Evolutionary conservation across 2,329 filamentous ascomycete species (phyloP), one percentile per base, ranked within the genome.

Genomic region (Diaporthe sp.): DNA sequence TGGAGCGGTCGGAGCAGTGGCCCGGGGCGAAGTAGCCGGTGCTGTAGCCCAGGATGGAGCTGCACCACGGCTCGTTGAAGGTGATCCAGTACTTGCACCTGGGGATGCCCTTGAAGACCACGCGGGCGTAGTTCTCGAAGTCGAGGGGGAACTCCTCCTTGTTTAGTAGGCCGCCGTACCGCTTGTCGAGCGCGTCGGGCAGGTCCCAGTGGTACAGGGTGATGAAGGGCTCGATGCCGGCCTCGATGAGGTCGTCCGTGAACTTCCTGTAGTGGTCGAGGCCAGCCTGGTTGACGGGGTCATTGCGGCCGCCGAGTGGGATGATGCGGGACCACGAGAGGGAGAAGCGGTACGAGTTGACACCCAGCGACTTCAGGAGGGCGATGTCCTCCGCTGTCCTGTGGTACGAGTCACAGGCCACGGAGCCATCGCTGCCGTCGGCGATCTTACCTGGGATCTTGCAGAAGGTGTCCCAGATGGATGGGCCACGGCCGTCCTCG

Each of bases 381-480:
- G 88, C 90, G 80, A 97, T 94, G 81, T 97, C 95, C 81, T 95
- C 91, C 52, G 87, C 87, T 68, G 92, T 94, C 71, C 93, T 92
- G 85, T 96, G 92, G 87, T 97, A 97, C 38, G 94, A 96, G 86
- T 97, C 94, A 85, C 95, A 97, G 50, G 95, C 95, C 57, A 94
- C 89, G 69, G 91, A 92, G 70, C 95, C 95, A 57, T 91, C 93
- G 78, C 89, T 92, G 74, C 91, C 92, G 79, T 94, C 93, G 73
- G 94, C 94, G 80, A 97, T 95, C 85, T 97, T 97, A 80, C 94
- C 94, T 9, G 93, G 92, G 71, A 91, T 92, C 77, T 90, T 90
- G 85, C 93, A 96, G 86, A 97, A 97, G n/a, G 90, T 92, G 84
- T 97, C 95, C 95, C 95, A 97, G 83, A 97, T 97, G 76, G 93